Base-by-base conservation (phyloP, 2,329 filamentous ascomycete genomes). In the Atkinsonella hypoxylon region DNA sequence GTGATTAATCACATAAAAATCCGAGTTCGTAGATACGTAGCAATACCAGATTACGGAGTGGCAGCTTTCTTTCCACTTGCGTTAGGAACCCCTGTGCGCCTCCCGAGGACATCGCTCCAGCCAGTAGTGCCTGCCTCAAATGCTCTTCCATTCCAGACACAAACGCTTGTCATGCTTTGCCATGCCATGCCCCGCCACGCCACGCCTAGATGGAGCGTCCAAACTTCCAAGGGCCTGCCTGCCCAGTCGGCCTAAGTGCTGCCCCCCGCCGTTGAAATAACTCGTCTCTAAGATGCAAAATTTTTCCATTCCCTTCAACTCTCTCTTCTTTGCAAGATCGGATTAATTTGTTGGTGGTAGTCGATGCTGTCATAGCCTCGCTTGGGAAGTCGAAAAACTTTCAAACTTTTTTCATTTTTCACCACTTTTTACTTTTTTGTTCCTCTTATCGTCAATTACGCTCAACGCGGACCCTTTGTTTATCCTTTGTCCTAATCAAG, bases 341-440 rank as follows among this genome's bases (percentile, higher is more conserved):
- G 44, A 53, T 48, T 45, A 20, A 44, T 50, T 48, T 40, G 43
- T 50, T 18, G 51, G 51, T 53, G 51, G 51, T 50, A 36, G 51
- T 50, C 44, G 51, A 53, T 40, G 51, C 50, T 50, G 51, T 52
- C 51, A 47, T 50, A 34, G 48, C 44, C 48, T 50, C 45, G 44
- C 45, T 36, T 40, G 51, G 51, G 48, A 53, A 53, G 44, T 47
- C 45, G 5, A 46, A 47, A 45, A 42, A 26, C 11, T 46, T 17
- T 30, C 10, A 17, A 22, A 22, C 20, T 4, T 18, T 45, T 41
- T 30, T 36, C 31, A 32, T 12, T 42, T n/a, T 39, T 17, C 26
- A 26, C 26, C 7, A 26, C n/a, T 41, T 44, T 18, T 41, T 31
- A 20, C 20, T 20, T 38, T 49, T 41, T 52, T 15, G n/a, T 13